phyloP scores from a whole-genome alignment of 441 rosid species.

The Euphorbia schlechtendalii region DNA sequence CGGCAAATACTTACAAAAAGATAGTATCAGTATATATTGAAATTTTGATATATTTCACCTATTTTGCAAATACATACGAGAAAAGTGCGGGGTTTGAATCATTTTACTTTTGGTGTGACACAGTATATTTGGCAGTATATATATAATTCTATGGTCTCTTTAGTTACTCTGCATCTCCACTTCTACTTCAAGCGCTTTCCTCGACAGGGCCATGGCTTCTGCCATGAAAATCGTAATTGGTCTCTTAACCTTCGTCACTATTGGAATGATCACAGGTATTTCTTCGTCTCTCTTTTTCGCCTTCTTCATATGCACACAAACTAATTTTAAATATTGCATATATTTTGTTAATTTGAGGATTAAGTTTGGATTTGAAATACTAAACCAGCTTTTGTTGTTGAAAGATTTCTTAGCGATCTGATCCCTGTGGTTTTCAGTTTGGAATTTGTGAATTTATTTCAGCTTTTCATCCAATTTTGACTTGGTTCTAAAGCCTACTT shows the following conservation, averaged over 20 bases:
- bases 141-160: too few relatives aligned
- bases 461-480: not conserved
- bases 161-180: not conserved
- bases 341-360: not conserved
- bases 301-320: not conserved
- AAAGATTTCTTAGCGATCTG: not conserved
- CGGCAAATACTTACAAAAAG: too few relatives aligned
- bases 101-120: not conserved
- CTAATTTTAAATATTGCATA: not conserved
- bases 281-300: not conserved
- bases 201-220: conserved; percentile 42
- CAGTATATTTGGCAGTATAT: not conserved
- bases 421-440: not conserved
- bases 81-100: not conserved
- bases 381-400: not conserved
- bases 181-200: not conserved
- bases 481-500: not conserved
- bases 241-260: conserved; percentile 75
- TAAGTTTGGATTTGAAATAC: not conserved
- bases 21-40: too few relatives aligned
- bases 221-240: conserved; percentile 71
- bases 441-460: not conserved
- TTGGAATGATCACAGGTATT: conserved; percentile 85
- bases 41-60: too few relatives aligned
- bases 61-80: too few relatives aligned